A percentile compares a stretch with the other conserved stretches of the same genome.
Evolutionary conservation across 192 early-diverging fungal species (phyloP).

Genomic region (Coemansia sp.): DNA sequence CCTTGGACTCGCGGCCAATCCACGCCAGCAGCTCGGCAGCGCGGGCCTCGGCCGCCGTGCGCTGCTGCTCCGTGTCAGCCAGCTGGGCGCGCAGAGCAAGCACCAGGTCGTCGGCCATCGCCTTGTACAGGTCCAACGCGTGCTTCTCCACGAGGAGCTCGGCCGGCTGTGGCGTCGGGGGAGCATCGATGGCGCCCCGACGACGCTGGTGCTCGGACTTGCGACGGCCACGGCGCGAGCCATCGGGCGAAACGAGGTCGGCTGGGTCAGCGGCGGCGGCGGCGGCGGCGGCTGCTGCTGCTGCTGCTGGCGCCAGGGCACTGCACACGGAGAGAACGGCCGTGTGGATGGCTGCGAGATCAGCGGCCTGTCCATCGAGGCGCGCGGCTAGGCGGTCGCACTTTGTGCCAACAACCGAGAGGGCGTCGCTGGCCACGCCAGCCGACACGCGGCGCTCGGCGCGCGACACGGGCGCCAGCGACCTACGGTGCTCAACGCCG

Average conservation of each 20-base stretch:
- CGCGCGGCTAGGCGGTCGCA: constrained; percentile 42
- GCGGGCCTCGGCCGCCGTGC: constrained; percentile 38
- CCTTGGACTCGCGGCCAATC: constrained; percentile 56
- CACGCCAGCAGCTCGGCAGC: constrained; percentile 49
- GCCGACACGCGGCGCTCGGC: constrained; percentile 47
- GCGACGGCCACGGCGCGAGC: constrained; percentile 28
- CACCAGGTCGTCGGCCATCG: constrained; percentile 32
- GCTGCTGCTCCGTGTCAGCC: constrained; percentile 14
- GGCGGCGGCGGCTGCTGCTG: too few species aligned
- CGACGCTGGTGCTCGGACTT: constrained; percentile 47
- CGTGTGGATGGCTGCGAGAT: constrained; percentile 29
- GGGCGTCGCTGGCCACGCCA: constrained; percentile 37
- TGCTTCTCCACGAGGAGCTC: constrained; percentile 2
- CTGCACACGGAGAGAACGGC: constrained; percentile 33
- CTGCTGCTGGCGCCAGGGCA: constrained; percentile 15
- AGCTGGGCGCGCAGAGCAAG: constrained; percentile 32
- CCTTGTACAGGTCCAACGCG: constrained; percentile 35
- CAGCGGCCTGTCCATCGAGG: constrained; percentile 36
- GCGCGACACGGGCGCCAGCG: constrained; percentile 28
- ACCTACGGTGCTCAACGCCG: constrained; percentile 9
- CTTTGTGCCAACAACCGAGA: constrained; percentile 41
- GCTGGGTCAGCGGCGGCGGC: constrained; percentile 2
- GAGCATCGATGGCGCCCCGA: constrained; percentile 20
- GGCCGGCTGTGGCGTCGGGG: constrained; percentile 17
- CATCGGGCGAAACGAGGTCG: constrained; percentile 5